Base-by-base conservation (phyloP, 306 rosid species). In the Glycine latifolia region DNA sequence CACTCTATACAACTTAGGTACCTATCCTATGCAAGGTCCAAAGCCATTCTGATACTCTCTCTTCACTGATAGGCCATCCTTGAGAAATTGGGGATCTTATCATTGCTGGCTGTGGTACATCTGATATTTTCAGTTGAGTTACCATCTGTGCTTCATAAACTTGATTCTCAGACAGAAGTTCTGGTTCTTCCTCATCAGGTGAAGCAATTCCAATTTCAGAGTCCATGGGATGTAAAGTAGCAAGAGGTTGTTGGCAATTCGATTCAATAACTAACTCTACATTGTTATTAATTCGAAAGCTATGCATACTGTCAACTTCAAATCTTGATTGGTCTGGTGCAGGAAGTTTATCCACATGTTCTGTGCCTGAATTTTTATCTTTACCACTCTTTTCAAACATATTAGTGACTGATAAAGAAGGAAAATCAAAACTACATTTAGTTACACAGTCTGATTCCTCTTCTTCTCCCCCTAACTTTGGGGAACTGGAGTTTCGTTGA, bases 11-110 rank as follows among this genome's bases (percentile, higher is more conserved):
- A 80, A 47, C 54, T 58, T 75, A 77, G 61, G 71, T 90, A 89
- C 98, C 98, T 85, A 92, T 94, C 73, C 90, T 89, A 81, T 94
- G 98, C 85, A 94, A 91, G 75, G 95, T 94, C 98, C 98, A 94
- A 78, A 92, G 97, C 98, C 98, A 94, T 87, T 92, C 97, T 15
- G 98, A 91, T 75, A 89, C 92, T 78, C 87, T 87, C 63, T 89
- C 94, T 83, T 86, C 97, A 80, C 72, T 85, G 68, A 66, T 72
- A 65, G 76, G 67, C 88, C 84, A 84, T 53, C 61, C 85, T 78
- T 82, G 89, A 79, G 92, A 83, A 67, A 73, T 63, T 14, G 89
- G 76, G 67, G 91, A 68, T 47, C 79, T 88, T 73, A 80, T 53
- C 80, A 80, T 80, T 6, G 81, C 88, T 68, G 88, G 86, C 71